phyloP scores from a whole-genome alignment of 345 rosid species.

The Eucalyptus microcorys region DNA sequence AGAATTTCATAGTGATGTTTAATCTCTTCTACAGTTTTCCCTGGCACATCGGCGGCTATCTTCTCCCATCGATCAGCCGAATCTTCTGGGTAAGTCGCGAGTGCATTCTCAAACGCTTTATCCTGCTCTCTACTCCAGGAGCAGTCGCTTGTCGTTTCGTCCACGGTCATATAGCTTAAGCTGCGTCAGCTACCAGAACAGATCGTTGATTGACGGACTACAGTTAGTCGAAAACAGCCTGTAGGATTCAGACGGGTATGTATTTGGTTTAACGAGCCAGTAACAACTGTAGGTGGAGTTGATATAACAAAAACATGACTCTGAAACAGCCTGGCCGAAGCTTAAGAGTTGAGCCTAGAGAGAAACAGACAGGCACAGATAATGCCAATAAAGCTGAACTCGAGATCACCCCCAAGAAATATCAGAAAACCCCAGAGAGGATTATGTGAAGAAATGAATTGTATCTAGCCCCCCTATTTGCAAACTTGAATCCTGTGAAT shows the following conservation, averaged over 20 bases:
- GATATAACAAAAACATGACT: neutral
- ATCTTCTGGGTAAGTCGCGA: slow-evolving; percentile 60
- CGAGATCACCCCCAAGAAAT: slow-evolving; percentile 26
- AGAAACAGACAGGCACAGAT: neutral
- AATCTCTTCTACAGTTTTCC: slow-evolving; percentile 75
- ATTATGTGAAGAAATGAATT: slow-evolving; percentile 28
- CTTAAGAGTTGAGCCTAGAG: slow-evolving; percentile 1
- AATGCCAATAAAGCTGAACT: slow-evolving; percentile 16
- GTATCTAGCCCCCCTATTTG: slow-evolving; percentile 30
- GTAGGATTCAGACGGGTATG: neutral
- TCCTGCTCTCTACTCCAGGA: slow-evolving; percentile 84
- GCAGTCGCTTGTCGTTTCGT: slow-evolving; percentile 51
- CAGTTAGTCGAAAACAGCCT: neutral
- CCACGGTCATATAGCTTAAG: slow-evolving; percentile 37
- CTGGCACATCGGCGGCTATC: slow-evolving; percentile 69
- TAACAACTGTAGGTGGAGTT: neutral
- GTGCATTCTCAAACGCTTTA: slow-evolving; percentile 83
- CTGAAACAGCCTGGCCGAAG: slow-evolving; percentile 7
- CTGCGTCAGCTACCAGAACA: neutral
- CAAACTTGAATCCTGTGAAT: slow-evolving; percentile 37
- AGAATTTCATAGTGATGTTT: slow-evolving; percentile 70
- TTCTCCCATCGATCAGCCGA: slow-evolving; percentile 57
- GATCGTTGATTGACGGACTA: neutral
- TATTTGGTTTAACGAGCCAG: neutral
- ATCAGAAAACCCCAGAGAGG: slow-evolving; percentile 8